Evolutionary conservation across 352 stramenopile species (phyloP), one percentile per base, ranked within the genome.

Genomic region (Phytophthora tentaculata): DNA sequence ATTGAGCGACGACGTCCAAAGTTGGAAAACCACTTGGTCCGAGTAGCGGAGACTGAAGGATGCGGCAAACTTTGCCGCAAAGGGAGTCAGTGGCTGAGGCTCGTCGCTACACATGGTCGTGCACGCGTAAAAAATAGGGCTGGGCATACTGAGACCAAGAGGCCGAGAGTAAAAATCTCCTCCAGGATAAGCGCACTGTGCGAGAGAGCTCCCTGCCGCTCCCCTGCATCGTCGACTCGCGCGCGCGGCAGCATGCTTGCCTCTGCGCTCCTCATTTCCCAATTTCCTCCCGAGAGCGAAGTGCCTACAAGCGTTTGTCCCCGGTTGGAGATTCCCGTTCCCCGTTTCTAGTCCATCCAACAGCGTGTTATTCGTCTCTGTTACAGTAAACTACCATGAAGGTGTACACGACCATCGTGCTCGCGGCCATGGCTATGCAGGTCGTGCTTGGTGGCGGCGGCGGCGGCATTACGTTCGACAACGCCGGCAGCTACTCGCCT

Each of bases 371-470:
- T 51, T 54, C 45, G 51, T 62, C 57, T 60, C 55, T 67, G 43
- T 61, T 62, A 73, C 47, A 60, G 44, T 48, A 61, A 65, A 67
- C 16, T 23, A 62, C 41, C 37, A 79, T 79, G 72, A 79, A 79
- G 63, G 63, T 79, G 62, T 79, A 74, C 68, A 69, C 67, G 43
- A 67, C 67, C 26, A 69, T 79, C 43, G 37, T 79, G 37, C 59
- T 79, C 14, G 63, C 72, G 41, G 72, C 72, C 29, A 50, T 79
- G 47, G 72, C 72, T 60, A 76, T 76, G 67, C 72, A 79, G 57
- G 72, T 74, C 19, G 72, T 76, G n/a, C 68, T 79, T 0, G 72
- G 58, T 53, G 72, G 72, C 35, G 62, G 62, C 28, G 61, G 66
- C 55, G 67, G 67, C 50, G 72, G 72, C 49, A 65, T 79, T 39